A percentile compares a stretch with the other conserved stretches of the same genome.
These are phyloP conservation scores for Heliosperma pusillum DNA, from an alignment of 148 eudicot genomes.

Conservation along the genomic window DNA sequence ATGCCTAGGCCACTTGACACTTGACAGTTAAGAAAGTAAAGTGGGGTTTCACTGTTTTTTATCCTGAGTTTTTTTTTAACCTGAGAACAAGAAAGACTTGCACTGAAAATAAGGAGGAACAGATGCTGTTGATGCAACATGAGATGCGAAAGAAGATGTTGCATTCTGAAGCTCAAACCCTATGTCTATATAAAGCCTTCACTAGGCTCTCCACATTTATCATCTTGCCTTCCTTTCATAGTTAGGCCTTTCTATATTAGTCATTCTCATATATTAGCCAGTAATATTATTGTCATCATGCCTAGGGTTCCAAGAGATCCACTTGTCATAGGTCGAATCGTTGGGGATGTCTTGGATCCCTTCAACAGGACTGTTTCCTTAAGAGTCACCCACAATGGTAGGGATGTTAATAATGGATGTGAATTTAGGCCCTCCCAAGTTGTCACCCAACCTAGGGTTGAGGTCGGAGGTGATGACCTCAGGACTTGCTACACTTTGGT, in stretches of 20 bases:
- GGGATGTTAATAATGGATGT: slow-evolving; percentile 61
- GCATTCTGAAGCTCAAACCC: background rate
- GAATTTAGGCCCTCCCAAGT: slow-evolving; percentile 80
- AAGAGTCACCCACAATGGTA: slow-evolving; percentile 38
- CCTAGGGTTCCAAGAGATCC: slow-evolving; percentile 61
- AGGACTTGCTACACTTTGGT: slow-evolving; percentile 78
- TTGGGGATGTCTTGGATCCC: slow-evolving; percentile 79
- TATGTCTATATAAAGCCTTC: slow-evolving; percentile 20
- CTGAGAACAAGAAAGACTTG: background rate
- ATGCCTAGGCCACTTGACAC: slow-evolving; percentile 23
- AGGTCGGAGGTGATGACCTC: slow-evolving; percentile 74
- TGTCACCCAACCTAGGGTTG: slow-evolving; percentile 68
- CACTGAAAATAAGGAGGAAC: slow-evolving; percentile 15
- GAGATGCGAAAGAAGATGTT: slow-evolving; percentile 9
- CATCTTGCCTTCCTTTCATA: background rate
- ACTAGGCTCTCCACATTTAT: background rate
- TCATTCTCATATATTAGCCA: background rate
- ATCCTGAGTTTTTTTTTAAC: background rate
- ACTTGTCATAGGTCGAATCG: slow-evolving; percentile 59
- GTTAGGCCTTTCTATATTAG: background rate
- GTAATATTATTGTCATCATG: slow-evolving; percentile 22
- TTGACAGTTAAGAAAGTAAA: slow-evolving; percentile 8
- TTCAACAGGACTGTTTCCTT: slow-evolving; percentile 48
- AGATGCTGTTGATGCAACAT: slow-evolving; percentile 25
- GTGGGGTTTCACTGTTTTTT: slow-evolving; percentile 6